Evolutionary conservation across 1,139 yeast genomes (phyloP).

Genomic region (Scheffersomyces illinoinensis): DNA sequence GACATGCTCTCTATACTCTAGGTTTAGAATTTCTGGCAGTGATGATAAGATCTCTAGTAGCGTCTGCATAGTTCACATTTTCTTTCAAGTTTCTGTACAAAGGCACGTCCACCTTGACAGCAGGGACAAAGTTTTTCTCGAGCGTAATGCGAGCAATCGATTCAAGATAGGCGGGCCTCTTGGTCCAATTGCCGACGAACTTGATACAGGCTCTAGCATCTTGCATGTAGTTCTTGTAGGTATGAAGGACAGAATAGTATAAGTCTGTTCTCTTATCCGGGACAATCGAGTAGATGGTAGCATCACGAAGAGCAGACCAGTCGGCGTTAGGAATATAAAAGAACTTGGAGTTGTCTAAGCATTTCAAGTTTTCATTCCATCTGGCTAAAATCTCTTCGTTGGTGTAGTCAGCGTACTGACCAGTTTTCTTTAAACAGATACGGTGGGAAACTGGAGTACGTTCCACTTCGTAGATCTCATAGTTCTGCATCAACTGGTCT

Average conservation of each 20-base stretch:
- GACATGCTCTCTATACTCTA: neutral
- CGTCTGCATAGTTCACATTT: constrained; percentile 29
- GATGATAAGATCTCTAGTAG: constrained; percentile 10
- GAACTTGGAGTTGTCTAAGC: constrained; percentile 56
- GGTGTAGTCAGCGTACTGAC: constrained; percentile 55
- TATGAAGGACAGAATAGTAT: constrained; percentile 59
- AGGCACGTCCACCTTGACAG: constrained; percentile 24
- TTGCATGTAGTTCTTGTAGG: constrained; percentile 49
- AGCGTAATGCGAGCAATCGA: constrained; percentile 22
- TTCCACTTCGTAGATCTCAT: constrained; percentile 55
- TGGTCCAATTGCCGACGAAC: constrained; percentile 37
- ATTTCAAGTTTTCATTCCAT: constrained; percentile 60
- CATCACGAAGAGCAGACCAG: constrained; percentile 84
- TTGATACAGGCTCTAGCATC: constrained; percentile 31
- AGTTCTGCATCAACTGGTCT: constrained; percentile 63
- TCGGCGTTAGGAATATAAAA: constrained; percentile 76
- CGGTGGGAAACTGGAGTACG: constrained; percentile 76
- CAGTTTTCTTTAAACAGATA: constrained; percentile 73
- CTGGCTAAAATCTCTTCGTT: constrained; percentile 54
- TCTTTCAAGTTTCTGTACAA: constrained; percentile 28
- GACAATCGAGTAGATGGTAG: constrained; percentile 55
- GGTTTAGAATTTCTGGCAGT: neutral
- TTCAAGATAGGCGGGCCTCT: constrained; percentile 21
- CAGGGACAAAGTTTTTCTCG: constrained; percentile 19
- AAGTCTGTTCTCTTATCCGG: constrained; percentile 48